Evolutionary conservation across 768 basidiomycete genomes (phyloP).

Genomic region (Tylopilus sp.): DNA sequence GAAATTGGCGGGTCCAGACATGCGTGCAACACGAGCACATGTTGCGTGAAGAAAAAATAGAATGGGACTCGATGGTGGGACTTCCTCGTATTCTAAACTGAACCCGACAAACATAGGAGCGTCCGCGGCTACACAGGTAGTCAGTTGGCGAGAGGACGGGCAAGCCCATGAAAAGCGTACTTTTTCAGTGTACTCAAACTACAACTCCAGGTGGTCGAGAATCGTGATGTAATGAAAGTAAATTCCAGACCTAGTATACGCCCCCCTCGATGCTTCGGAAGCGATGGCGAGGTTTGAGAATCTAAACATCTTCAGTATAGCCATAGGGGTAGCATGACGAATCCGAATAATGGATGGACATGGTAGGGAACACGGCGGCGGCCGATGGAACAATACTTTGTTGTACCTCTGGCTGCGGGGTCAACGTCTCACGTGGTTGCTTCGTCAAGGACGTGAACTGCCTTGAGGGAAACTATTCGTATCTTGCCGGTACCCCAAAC

Average conservation of each 20-base stretch:
- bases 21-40: background rate
- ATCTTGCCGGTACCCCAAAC: background rate
- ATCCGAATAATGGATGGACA: background rate
- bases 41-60: background rate
- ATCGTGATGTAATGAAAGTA: background rate
- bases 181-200: background rate
- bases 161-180: background rate
- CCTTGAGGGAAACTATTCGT: background rate
- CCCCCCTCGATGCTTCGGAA: background rate
- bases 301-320: background rate
- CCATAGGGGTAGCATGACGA: background rate
- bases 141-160: background rate
- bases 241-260: background rate
- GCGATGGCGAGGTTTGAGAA: background rate
- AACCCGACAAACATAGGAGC: background rate
- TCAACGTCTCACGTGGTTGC: background rate
- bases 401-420: background rate
- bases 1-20: conserved; percentile 1
- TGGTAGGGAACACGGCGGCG: no score
- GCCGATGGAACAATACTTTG: background rate
- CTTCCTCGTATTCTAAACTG: background rate
- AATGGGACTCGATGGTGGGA: background rate
- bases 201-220: background rate
- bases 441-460: background rate
- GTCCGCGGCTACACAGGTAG: background rate